Percentiles rank a stretch among this genome's conserved stretches.
Conservation (phyloP, 179 eudicot species). For the Spergularia azorica region DNA sequence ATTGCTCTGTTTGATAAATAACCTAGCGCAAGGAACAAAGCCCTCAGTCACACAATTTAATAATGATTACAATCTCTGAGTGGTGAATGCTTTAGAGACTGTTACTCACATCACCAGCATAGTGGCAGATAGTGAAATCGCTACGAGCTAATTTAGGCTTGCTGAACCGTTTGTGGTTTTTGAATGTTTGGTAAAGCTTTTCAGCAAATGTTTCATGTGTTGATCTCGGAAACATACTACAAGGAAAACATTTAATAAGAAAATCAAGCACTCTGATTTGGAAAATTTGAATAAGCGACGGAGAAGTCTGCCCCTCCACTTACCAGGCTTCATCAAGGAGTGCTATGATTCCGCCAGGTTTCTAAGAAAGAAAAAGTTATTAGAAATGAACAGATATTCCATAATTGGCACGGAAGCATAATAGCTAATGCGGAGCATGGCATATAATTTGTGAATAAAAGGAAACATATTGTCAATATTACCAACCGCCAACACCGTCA, state of each 20-base stretch:
- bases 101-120: slow-evolving; percentile 95
- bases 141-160: slow-evolving; percentile 94
- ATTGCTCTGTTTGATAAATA: slow-evolving; percentile 86
- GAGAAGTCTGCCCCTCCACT: slow-evolving; percentile 24
- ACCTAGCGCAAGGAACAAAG: slow-evolving; percentile 46
- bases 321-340: slow-evolving; percentile 99
- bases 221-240: slow-evolving; percentile 99
- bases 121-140: slow-evolving; percentile 89
- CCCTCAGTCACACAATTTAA: slow-evolving; percentile 8
- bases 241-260: slow-evolving; percentile 8
- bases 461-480: too few relatives aligned
- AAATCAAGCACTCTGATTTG: neutral
- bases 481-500: neutral
- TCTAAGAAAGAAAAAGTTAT: slow-evolving; percentile 46
- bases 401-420: neutral
- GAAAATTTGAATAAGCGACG: neutral
- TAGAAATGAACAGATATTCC: neutral
- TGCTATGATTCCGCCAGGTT: slow-evolving; percentile 96
- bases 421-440: neutral
- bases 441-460: neutral
- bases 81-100: slow-evolving; percentile 1
- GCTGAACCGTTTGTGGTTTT: slow-evolving; percentile 78
- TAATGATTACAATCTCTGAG: neutral
- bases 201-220: slow-evolving; percentile 96
- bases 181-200: slow-evolving; percentile 91